Conservation (phyloP, 2,329 filamentous ascomycete species). For the Metarhizium anisopliae region DNA sequence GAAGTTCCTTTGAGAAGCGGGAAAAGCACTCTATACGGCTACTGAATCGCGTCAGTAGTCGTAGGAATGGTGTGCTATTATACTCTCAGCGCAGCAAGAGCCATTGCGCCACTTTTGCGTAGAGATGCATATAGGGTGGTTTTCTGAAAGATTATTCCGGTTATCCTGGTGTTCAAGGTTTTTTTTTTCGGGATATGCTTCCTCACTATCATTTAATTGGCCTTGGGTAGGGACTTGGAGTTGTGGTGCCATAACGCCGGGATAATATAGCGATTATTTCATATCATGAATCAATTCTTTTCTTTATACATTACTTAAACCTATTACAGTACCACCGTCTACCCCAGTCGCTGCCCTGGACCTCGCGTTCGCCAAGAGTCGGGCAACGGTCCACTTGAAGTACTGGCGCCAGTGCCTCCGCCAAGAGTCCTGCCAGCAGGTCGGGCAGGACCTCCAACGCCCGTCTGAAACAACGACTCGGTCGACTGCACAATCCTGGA, state of each 20-base stretch:
- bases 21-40: slow-evolving; percentile 26
- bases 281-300: neutral
- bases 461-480: slow-evolving; percentile 9
- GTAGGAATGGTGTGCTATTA: neutral
- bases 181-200: neutral
- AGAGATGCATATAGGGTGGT: neutral
- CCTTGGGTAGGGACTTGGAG: neutral
- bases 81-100: neutral
- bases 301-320: neutral
- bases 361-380: slow-evolving; percentile 58
- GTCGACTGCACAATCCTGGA: slow-evolving; percentile 52
- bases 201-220: neutral
- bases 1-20: slow-evolving; percentile 25
- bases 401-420: slow-evolving; percentile 26
- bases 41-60: neutral
- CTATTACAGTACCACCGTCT: slow-evolving; percentile 8
- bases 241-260: neutral
- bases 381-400: slow-evolving; percentile 42
- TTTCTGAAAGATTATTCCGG: neutral
- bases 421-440: slow-evolving; percentile 25
- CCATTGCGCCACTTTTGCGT: neutral
- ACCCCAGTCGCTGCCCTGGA: slow-evolving; percentile 52
- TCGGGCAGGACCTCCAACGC: slow-evolving; percentile 45
- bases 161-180: neutral
- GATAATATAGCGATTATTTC: neutral